Conservation (phyloP, 208 protist species). For the Porcisia hertigi region DNA sequence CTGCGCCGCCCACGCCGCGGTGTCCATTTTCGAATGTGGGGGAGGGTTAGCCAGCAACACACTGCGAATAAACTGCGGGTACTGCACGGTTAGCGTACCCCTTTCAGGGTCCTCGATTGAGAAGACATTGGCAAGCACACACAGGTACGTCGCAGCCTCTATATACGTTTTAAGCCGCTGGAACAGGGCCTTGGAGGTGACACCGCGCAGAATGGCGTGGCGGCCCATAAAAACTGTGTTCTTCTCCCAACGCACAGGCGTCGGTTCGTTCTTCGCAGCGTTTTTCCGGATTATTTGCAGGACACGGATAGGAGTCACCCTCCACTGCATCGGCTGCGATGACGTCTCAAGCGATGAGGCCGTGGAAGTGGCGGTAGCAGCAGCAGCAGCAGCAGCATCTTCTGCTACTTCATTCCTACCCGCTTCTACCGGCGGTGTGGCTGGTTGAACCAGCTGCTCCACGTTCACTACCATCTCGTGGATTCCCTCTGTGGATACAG, state of each 20-base stretch:
- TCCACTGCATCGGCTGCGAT: slow-evolving; percentile 19
- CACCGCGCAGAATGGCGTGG: slow-evolving; percentile 35
- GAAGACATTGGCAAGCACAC: slow-evolving; percentile 48
- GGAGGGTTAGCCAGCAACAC: slow-evolving; percentile 35
- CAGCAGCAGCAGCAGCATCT: not conserved
- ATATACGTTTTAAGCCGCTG: slow-evolving; percentile 60
- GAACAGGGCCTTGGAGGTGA: slow-evolving; percentile 32
- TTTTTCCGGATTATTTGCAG: slow-evolving; percentile 38
- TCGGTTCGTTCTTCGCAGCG: slow-evolving; percentile 23
- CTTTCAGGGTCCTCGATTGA: slow-evolving; percentile 25
- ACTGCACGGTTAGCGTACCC: slow-evolving; percentile 38
- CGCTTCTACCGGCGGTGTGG: not conserved
- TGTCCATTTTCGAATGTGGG: not conserved
- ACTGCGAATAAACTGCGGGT: slow-evolving; percentile 54
- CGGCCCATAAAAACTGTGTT: slow-evolving; percentile 46
- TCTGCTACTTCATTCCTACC: not conserved
- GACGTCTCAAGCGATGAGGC: not conserved
- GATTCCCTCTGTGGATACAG: not conserved
- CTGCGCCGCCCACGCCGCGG: not conserved
- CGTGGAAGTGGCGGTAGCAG: not conserved
- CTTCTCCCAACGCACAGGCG: slow-evolving; percentile 28
- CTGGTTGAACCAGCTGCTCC: slow-evolving; percentile 13
- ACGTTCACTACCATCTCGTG: slow-evolving; percentile 31
- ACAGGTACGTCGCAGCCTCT: slow-evolving; percentile 61
- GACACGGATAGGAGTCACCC: slow-evolving; percentile 34